These are phyloP conservation scores for Colletotrichum aenigma DNA, from an alignment of 2,329 filamentous ascomycete genomes.

Conservation along the genomic window DNA sequence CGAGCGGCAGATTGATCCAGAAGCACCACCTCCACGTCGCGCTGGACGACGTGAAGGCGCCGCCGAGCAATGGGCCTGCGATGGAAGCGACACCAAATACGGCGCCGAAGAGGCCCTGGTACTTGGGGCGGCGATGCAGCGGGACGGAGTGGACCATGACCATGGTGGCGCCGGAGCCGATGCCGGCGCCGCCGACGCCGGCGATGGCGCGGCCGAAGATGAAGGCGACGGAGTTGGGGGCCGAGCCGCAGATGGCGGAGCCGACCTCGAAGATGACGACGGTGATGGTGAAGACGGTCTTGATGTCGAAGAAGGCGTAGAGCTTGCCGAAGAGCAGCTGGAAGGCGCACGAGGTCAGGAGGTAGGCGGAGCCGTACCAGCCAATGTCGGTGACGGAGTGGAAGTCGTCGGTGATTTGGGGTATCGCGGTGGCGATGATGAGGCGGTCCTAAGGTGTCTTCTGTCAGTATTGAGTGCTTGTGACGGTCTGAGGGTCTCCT, in stretches of 20 bases:
- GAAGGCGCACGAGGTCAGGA: constrained; percentile 31
- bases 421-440: constrained; percentile 43
- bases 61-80: constrained; percentile 29
- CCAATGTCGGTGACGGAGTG: constrained; percentile 30
- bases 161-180: constrained; percentile 38
- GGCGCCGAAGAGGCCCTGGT: constrained; percentile 36
- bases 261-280: constrained; percentile 32
- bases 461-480: fast-evolving
- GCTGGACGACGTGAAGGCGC: constrained; percentile 27
- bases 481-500: background rate
- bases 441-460: constrained; percentile 30
- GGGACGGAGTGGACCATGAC: constrained; percentile 34
- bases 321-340: constrained; percentile 34
- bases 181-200: constrained; percentile 38
- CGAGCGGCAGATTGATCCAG: constrained; percentile 36
- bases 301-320: constrained; percentile 31
- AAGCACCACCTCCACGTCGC: constrained; percentile 41
- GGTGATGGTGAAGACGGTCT: constrained; percentile 27
- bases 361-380: constrained; percentile 33
- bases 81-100: constrained; percentile 44
- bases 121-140: constrained; percentile 39
- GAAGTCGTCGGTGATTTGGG: constrained; percentile 35
- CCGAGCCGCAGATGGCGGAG: constrained; percentile 34
- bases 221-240: constrained; percentile 33
- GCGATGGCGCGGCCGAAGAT: constrained; percentile 42